phyloP scores from a whole-genome alignment of 148 eudicot genomes.

The Arbutus unedo region DNA sequence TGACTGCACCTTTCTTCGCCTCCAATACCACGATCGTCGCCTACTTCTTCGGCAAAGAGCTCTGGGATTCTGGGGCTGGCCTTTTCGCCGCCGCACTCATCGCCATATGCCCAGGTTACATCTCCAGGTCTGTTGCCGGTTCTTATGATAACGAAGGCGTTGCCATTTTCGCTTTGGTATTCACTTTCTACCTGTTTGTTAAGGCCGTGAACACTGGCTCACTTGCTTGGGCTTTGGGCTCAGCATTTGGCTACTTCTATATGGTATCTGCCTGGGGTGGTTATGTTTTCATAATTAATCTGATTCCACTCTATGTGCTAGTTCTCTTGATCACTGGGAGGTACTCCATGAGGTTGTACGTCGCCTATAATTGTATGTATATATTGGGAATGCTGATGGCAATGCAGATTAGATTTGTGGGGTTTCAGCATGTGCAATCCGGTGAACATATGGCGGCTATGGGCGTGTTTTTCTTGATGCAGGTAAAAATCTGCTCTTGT shows the following conservation, averaged over 20 bases:
- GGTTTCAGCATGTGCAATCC: constrained; percentile 96
- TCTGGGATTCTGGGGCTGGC: constrained; percentile 96
- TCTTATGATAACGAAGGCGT: constrained; percentile 95
- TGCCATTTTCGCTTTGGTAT: constrained; percentile 83
- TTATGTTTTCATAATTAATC: constrained; percentile 90
- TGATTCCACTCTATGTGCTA: constrained; percentile 84
- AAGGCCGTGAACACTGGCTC: constrained; percentile 96
- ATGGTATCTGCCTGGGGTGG: constrained; percentile 99
- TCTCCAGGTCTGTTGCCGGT: constrained; percentile 94
- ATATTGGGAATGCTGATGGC: constrained; percentile 90
- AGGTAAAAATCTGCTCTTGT: constrained; percentile 43
- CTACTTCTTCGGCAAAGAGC: constrained; percentile 88
- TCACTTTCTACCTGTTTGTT: constrained; percentile 85
- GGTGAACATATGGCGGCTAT: constrained; percentile 99
- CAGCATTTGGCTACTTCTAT: constrained; percentile 93
- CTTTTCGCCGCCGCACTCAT: constrained; percentile 87
- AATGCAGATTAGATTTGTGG: constrained; percentile 98
- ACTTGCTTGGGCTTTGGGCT: constrained; percentile 78
- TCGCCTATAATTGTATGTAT: constrained; percentile 96
- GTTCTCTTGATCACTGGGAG: constrained; percentile 86
- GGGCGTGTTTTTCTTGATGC: constrained; percentile 99
- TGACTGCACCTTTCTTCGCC: constrained; percentile 93
- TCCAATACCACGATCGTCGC: constrained; percentile 92
- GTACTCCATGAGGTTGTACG: constrained; percentile 88
- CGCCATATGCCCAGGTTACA: constrained; percentile 96